A percentile compares a stretch with the other conserved stretches of the same genome.
phyloP scores from a whole-genome alignment of 2,329 filamentous ascomycete genomes.

The Phialophora expanda region DNA sequence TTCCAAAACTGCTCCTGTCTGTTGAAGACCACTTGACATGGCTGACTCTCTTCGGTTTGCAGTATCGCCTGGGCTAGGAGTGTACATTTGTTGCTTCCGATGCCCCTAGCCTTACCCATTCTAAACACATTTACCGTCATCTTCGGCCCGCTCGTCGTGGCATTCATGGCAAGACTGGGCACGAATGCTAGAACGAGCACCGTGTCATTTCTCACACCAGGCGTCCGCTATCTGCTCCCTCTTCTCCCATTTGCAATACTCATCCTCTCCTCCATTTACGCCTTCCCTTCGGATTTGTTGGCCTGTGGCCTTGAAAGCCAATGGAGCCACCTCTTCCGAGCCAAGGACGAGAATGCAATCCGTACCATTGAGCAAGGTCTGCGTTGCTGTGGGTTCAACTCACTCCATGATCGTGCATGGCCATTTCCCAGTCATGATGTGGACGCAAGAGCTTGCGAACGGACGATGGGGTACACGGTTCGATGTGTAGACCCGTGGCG shows the following conservation, averaged over 20 bases:
- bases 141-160: conserved; percentile 5
- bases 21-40: neutral
- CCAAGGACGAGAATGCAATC: conserved; percentile 43
- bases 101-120: conserved; percentile 25
- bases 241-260: conserved; percentile 42
- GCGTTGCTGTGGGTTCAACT: conserved; percentile 46
- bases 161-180: neutral
- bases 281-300: conserved; percentile 40
- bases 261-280: conserved; percentile 43
- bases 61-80: conserved; percentile 26
- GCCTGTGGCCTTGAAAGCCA: conserved; percentile 43
- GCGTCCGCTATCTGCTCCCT: neutral
- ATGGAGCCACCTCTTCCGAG: conserved; percentile 44
- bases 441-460: conserved; percentile 44
- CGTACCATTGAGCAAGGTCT: conserved; percentile 45
- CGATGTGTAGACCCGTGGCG: conserved; percentile 44
- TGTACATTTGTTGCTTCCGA: conserved; percentile 6
- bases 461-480: conserved; percentile 42
- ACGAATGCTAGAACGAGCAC: conserved; percentile 3
- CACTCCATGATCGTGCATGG: conserved; percentile 47
- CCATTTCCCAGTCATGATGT: conserved; percentile 45
- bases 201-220: neutral
- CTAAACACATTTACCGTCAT: conserved; percentile 9
- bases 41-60: conserved; percentile 5
- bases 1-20: neutral